Base-by-base conservation (phyloP, 2,329 filamentous ascomycete species). In the Calonectria ilicicola region DNA sequence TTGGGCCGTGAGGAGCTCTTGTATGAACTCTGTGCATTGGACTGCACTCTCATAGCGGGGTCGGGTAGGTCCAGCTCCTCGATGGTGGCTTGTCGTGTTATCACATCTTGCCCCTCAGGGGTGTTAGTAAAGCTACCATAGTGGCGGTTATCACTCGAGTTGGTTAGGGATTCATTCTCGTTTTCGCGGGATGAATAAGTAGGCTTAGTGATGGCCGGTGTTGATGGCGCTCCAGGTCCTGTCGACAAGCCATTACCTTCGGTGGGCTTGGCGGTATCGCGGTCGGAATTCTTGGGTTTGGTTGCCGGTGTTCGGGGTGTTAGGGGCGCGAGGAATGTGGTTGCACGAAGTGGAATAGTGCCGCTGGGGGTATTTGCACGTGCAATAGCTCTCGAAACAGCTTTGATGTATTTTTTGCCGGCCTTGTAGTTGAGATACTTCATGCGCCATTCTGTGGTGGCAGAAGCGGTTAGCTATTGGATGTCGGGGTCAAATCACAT, bases 401-500 rank as follows among this genome's bases (percentile, higher is more conserved):
- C 92, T 84, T 98, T 98, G 83, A 98, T 89, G 82, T 95, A 93
- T 86, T 98, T 98, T 86, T 98, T 98, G 73, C 95, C 96, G 69
- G 92, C 92, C 89, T 98, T 98, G 88, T 98, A 98, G 85, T 98
- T 92, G 78, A 98, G 90, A 84, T 98, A 98, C 84, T 98, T 98
- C 83, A 93, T 90, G 80, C 94, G 92, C 96, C 96, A 98, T 90
- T 98, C 91, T 93, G 77, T 62, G 32, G 17, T 19, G 56, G 49
- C 14, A 69, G 29, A 62, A 27, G 19, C 17, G 46, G 72, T 75
- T 26, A 75, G 72, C 35, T 19, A 29, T 21, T n/a, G 35, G 47
- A 21, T 38, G 67, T 67, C 60, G 46, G 40, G 32, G 29, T 6
- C 19, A 21, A 35, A 58, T 69, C 47, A 42, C 67, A 26, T 35